Conservation (phyloP, 345 rosid genomes). For the Salix dunnii region DNA sequence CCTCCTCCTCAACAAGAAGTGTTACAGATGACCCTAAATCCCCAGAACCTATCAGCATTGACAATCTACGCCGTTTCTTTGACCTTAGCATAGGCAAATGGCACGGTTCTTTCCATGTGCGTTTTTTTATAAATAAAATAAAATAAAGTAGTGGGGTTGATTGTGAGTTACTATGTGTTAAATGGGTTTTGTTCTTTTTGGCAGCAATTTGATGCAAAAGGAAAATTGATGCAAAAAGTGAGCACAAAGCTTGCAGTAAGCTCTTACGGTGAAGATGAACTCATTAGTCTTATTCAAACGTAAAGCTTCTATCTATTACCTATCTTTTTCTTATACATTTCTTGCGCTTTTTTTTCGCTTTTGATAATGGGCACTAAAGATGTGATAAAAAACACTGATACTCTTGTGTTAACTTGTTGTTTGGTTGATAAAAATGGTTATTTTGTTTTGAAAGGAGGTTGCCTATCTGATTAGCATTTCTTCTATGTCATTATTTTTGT, state of each 20-base stretch:
- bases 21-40: conserved; percentile 29
- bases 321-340: background rate
- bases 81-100: conserved; percentile 72
- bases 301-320: conserved; percentile 16
- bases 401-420: too few species aligned
- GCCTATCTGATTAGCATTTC: too few species aligned
- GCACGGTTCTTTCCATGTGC: conserved; percentile 77
- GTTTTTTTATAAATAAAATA: background rate
- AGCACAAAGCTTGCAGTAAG: conserved; percentile 66
- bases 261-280: conserved; percentile 85
- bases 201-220: conserved; percentile 87
- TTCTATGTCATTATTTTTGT: too few species aligned
- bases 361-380: too few species aligned
- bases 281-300: conserved; percentile 90
- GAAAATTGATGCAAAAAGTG: conserved; percentile 63
- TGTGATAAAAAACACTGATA: background rate
- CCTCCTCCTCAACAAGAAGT: conserved; percentile 12
- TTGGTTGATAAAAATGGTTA: too few species aligned
- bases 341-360: background rate
- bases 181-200: background rate
- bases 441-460: too few species aligned
- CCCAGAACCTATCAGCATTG: conserved; percentile 57
- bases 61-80: conserved; percentile 64
- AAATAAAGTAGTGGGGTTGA: background rate
- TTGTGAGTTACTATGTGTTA: background rate